Base-by-base conservation (phyloP, 768 basidiomycete genomes). In the Boletales sp. region DNA sequence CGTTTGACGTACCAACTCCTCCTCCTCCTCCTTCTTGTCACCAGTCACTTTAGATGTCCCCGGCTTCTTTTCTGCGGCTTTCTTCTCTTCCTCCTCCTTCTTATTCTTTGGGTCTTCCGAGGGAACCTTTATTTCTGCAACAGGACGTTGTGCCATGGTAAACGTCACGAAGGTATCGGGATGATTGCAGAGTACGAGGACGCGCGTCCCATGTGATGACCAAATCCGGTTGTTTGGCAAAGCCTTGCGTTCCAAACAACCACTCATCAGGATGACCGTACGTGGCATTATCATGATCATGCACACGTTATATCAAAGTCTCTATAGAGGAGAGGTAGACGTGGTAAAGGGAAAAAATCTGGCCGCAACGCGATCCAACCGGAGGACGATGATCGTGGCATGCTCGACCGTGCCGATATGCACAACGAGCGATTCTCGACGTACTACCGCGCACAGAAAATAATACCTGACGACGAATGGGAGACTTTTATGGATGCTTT, bases 381-480 rank as follows among this genome's bases (percentile, higher is more conserved):
- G 5, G 68, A 74, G 43, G 64, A 67, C 13, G 70, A 73, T 38
- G 71, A 83, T 38, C 74, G 75, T 25, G 79, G 79, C 60, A 68
- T 76, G 44, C 71, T 86, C 43, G 78, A 80, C 49, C 82, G 77
- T 54, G 57, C 69, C 30, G 80, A 82, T 63, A 89, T 90, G 87
- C 59, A 80, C 45, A 90, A 90, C 57, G 81, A 80, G 39, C 81
- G 81, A 7, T 80, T 89, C 54, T 74, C 73, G 44, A 69, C 71
- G 8, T 90, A 90, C 65, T 90, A 90, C 70, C 75, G 78, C 61
- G 77, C 82, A 0, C 94, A 96, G 67, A 75, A 79, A 13, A 82
- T 95, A 40, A 70, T 96, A 5, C 72, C 82, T 1, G 82, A 85
- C 0, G 79, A 81, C 2, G 90, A 98, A 65, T 98, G 92, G 90